Percentiles rank a stretch among this genome's conserved stretches.
Conservation (phyloP, 2,329 filamentous ascomycete species). For the Arachnopeziza araneosa region DNA sequence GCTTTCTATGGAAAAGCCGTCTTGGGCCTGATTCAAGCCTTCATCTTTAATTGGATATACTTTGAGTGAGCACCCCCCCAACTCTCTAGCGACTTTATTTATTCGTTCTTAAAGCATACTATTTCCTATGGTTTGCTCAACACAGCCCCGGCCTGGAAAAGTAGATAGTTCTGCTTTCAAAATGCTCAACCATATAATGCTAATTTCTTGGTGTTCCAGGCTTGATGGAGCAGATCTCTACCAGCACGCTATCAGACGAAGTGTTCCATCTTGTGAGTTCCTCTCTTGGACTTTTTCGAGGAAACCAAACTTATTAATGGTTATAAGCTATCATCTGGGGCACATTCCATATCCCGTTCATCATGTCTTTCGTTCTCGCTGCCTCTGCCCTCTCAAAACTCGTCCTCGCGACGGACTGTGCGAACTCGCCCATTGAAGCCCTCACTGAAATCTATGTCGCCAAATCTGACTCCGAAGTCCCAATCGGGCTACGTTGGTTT, state of each 20-base stretch:
- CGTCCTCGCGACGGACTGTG: conserved; percentile 51
- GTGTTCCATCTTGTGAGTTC: conserved; percentile 36
- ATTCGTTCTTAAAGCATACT: conserved; percentile 42
- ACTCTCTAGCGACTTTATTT: neutral
- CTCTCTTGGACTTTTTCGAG: neutral
- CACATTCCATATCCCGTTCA: conserved; percentile 53
- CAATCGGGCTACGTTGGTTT: conserved; percentile 51
- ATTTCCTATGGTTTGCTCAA: neutral
- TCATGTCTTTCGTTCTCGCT: conserved; percentile 57
- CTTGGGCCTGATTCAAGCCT: conserved; percentile 51
- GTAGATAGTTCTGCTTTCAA: neutral
- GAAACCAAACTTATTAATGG: conserved; percentile 5
- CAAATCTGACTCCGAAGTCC: conserved; percentile 45
- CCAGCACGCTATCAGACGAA: conserved; percentile 48
- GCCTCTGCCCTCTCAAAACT: conserved; percentile 52
- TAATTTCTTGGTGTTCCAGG: neutral
- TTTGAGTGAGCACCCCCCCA: neutral
- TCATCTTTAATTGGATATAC: conserved; percentile 57
- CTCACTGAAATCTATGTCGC: conserved; percentile 46
- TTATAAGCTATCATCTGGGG: conserved; percentile 46
- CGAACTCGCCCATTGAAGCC: conserved; percentile 40
- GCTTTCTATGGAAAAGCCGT: conserved; percentile 58
- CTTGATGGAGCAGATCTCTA: neutral
- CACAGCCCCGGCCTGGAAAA: neutral
- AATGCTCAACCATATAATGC: neutral